phyloP scores from a whole-genome alignment of 257 asterid species.

The Solanum clarkiae region DNA sequence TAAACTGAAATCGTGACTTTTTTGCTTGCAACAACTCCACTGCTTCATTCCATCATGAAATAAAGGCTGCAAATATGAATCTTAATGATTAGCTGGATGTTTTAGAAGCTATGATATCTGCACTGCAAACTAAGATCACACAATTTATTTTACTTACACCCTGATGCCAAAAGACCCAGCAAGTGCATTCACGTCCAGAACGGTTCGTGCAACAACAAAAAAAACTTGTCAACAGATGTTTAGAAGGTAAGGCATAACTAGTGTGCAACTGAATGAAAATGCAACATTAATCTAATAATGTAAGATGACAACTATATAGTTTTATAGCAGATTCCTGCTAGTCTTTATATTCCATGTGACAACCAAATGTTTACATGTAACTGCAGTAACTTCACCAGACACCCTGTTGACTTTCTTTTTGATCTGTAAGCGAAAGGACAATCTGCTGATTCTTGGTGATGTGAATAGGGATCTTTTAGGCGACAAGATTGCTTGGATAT shows the following conservation, averaged over 20 bases:
- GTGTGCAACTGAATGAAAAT: neutral
- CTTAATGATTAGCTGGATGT: neutral
- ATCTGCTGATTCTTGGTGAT: neutral
- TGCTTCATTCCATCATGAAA: conserved; percentile 96
- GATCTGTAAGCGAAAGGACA: neutral
- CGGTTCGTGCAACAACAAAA: conserved; percentile 3
- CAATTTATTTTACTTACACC: conserved; percentile 17
- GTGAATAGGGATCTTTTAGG: neutral
- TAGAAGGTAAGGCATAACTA: neutral
- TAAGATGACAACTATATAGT: neutral
- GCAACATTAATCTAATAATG: neutral
- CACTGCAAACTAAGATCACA: neutral
- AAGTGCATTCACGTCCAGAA: neutral
- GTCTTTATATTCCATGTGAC: neutral
- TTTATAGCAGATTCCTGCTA: neutral
- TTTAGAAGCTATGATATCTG: neutral
- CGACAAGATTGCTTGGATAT: neutral
- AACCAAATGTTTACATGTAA: neutral
- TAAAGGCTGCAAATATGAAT: conserved; percentile 45
- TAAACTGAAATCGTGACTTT: conserved; percentile 84
- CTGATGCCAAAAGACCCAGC: conserved; percentile 7
- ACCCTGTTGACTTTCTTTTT: neutral
- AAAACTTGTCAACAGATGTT: neutral
- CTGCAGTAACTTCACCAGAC: neutral
- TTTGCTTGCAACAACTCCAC: conserved; percentile 98